These are phyloP conservation scores for Blastomyces gilchristii DNA, from an alignment of 2,329 filamentous ascomycete species.

Conservation along the genomic window DNA sequence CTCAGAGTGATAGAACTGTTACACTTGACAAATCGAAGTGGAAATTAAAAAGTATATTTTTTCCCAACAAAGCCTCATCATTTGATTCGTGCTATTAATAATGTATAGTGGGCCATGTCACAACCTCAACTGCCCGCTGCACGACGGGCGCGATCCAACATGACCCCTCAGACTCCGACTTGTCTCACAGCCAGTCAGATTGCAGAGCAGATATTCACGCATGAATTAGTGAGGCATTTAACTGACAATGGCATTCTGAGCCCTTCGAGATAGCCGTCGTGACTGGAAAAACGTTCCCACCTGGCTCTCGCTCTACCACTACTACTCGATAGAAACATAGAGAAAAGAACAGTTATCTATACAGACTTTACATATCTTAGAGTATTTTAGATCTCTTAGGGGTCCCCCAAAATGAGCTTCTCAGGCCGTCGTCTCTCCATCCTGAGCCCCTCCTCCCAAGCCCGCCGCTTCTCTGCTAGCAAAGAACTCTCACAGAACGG, in stretches of 20 bases:
- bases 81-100: no score
- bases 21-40: not conserved
- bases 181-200: not conserved
- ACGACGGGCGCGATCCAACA: not conserved
- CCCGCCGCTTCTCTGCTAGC: conserved; percentile 31
- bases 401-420: conserved; percentile 32
- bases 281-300: not conserved
- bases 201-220: conserved; percentile 1
- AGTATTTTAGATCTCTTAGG: not conserved
- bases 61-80: not conserved
- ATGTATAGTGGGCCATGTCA: not conserved
- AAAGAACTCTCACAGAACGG: conserved; percentile 31
- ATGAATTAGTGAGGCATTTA: not conserved
- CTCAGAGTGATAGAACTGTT: not conserved
- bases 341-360: not conserved
- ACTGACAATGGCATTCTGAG: not conserved
- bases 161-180: not conserved
- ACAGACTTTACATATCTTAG: not conserved
- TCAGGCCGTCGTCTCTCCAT: conserved; percentile 38
- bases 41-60: not conserved
- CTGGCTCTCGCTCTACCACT: not conserved
- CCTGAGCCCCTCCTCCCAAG: conserved; percentile 29
- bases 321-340: not conserved
- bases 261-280: no score
- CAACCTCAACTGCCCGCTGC: not conserved